Conservation (phyloP, 345 rosid species). For the Nasturtium officinale region DNA sequence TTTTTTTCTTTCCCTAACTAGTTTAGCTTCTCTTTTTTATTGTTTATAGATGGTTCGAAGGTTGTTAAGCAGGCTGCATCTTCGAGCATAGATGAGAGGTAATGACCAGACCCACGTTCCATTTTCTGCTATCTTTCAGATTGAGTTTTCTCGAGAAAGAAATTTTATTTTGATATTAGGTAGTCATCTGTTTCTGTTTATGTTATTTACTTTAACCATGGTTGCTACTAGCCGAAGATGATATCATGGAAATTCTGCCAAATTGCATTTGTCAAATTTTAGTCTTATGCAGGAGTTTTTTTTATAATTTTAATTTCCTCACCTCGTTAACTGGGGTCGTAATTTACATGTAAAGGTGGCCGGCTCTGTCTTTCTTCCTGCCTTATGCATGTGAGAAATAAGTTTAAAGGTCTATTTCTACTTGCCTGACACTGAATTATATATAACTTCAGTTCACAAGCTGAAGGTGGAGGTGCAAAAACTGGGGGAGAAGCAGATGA, state of each 20-base stretch:
- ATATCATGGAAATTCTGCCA: constrained; percentile 15
- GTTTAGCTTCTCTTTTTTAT: constrained; percentile 21
- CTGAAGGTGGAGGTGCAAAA: constrained; percentile 57
- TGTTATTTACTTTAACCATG: background rate
- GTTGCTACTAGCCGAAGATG: constrained; percentile 17
- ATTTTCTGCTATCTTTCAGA: constrained; percentile 9
- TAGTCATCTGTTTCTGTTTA: constrained; percentile 10
- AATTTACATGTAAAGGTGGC: constrained; percentile 19
- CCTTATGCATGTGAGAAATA: constrained; percentile 25
- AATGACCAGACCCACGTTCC: constrained; percentile 32
- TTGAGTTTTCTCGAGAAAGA: constrained; percentile 10
- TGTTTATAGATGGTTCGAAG: constrained; percentile 61
- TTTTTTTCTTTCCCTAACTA: constrained; percentile 14
- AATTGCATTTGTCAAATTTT: background rate
- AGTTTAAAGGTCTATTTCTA: constrained; percentile 13
- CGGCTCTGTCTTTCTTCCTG: background rate
- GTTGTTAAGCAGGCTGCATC: constrained; percentile 53
- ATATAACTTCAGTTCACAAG: constrained; percentile 56
- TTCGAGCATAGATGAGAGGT: constrained; percentile 66
- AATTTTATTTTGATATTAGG: background rate
- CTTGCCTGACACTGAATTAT: constrained; percentile 19
- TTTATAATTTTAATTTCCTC: background rate
- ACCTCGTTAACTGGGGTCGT: background rate
- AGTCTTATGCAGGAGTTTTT: constrained; percentile 9
- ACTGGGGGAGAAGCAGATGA: constrained; percentile 52